Evolutionary conservation across 768 basidiomycete genomes (phyloP).

Genomic region (Asterophora lycoperdoides): DNA sequence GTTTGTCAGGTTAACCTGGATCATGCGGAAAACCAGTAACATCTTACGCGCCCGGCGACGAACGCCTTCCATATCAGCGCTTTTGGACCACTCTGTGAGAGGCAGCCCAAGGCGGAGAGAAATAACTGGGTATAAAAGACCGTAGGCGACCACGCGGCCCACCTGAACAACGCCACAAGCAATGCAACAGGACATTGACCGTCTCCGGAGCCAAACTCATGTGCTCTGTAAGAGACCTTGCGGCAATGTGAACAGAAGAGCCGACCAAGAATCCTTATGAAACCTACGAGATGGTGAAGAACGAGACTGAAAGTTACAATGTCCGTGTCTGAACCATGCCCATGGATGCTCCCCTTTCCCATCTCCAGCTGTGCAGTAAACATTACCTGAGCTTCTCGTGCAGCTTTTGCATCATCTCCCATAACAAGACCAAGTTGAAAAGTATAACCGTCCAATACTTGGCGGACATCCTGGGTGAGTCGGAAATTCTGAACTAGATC

Average conservation of each 20-base stretch:
- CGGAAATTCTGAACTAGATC: slow-evolving; percentile 49
- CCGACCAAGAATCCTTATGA: slow-evolving; percentile 1
- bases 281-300: slow-evolving; percentile 56
- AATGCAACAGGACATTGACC: slow-evolving; percentile 46
- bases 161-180: slow-evolving; percentile 53
- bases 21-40: background rate
- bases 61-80: slow-evolving; percentile 64
- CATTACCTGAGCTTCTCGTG: slow-evolving; percentile 69
- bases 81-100: slow-evolving; percentile 44
- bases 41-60: slow-evolving; percentile 63
- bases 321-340: slow-evolving; percentile 60
- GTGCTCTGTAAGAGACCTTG: slow-evolving; percentile 56
- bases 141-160: slow-evolving; percentile 58
- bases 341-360: slow-evolving; percentile 53
- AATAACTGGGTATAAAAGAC: slow-evolving; percentile 69
- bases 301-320: slow-evolving; percentile 59
- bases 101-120: slow-evolving; percentile 56
- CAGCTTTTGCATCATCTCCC: slow-evolving; percentile 65
- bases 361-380: slow-evolving; percentile 56
- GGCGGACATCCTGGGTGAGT: slow-evolving; percentile 50
- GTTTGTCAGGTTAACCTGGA: slow-evolving; percentile 1
- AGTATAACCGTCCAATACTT: slow-evolving; percentile 55
- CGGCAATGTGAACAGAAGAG: slow-evolving; percentile 7
- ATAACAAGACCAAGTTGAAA: slow-evolving; percentile 56
- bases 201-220: slow-evolving; percentile 62